phyloP scores from a whole-genome alignment of 2,329 filamentous ascomycete genomes.

The Trichoderma sp. region DNA sequence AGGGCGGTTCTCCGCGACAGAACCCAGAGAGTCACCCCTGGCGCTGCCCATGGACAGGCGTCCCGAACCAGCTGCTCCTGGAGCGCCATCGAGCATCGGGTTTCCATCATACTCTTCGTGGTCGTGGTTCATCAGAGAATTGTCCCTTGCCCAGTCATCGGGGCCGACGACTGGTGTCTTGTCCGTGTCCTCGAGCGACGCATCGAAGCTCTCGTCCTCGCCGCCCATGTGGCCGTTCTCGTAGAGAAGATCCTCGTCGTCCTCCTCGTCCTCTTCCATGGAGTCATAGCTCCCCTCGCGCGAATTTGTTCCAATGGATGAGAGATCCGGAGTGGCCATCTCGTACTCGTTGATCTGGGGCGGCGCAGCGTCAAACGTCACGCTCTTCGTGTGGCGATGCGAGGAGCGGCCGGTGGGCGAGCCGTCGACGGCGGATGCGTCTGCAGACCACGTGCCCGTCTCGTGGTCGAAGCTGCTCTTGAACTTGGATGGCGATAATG shows the following conservation, averaged over 20 bases:
- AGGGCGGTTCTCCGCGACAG: conserved; percentile 79
- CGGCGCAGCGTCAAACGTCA: conserved; percentile 92
- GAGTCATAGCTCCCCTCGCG: conserved; percentile 93
- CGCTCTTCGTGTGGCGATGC: conserved; percentile 89
- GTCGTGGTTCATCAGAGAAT: conserved; percentile 46
- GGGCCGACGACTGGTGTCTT: conserved; percentile 98
- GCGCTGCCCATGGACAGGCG: conserved; percentile 55
- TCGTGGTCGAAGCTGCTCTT: conserved; percentile 72
- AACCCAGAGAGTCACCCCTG: conserved; percentile 73
- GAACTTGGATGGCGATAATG: conserved; percentile 69
- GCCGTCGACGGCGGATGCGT: conserved; percentile 60
- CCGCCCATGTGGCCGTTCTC: conserved; percentile 56
- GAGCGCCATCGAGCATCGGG: conserved; percentile 62
- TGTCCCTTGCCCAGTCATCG: conserved; percentile 87
- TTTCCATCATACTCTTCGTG: conserved; percentile 63
- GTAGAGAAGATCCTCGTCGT: conserved; percentile 61
- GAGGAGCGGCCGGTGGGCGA: conserved; percentile 67
- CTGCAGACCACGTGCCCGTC: conserved; percentile 67
- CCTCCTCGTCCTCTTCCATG: conserved; percentile 73
- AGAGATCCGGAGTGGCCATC: conserved; percentile 95
- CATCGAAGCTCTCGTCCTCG: conserved; percentile 93
- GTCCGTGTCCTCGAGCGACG: conserved; percentile 89
- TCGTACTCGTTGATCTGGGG: conserved; percentile 98
- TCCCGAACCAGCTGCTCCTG: conserved; percentile 46
- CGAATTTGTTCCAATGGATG: conserved; percentile 84